Evolutionary conservation across 2,329 filamentous ascomycete genomes (phyloP).

Genomic region (Lomentospora prolificans): DNA sequence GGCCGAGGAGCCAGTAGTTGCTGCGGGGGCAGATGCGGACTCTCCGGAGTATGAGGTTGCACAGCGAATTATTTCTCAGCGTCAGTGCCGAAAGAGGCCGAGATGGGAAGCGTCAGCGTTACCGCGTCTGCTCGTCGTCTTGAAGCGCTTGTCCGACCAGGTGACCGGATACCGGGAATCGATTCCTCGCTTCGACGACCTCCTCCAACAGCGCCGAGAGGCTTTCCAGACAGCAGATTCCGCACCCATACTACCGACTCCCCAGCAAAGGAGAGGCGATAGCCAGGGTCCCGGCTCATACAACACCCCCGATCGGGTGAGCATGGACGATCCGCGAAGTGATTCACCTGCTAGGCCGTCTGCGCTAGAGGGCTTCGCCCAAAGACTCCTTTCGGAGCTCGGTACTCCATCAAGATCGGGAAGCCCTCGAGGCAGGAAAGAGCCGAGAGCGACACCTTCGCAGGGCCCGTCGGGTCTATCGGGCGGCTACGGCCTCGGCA

Average conservation of each 20-base stretch:
- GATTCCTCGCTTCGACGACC: conserved; percentile 62
- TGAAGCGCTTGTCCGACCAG: conserved; percentile 53
- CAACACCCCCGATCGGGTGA: neutral
- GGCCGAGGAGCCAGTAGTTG: conserved; percentile 17
- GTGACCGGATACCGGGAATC: conserved; percentile 51
- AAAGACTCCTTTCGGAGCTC: conserved; percentile 51
- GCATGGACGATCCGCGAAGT: conserved; percentile 11
- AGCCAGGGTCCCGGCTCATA: conserved; percentile 34
- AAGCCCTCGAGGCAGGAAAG: conserved; percentile 41
- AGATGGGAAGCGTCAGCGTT: conserved; percentile 40
- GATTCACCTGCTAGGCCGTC: conserved; percentile 43
- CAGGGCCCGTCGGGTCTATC: conserved; percentile 11
- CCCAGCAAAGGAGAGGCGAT: conserved; percentile 19
- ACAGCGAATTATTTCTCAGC: conserved; percentile 15
- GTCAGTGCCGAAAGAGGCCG: conserved; percentile 39
- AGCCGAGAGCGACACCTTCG: conserved; percentile 16
- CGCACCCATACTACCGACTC: conserved; percentile 14
- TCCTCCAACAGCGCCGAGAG: conserved; percentile 55
- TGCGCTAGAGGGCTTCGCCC: conserved; percentile 50
- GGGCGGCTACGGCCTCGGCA: conserved; percentile 19
- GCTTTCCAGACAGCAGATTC: conserved; percentile 51
- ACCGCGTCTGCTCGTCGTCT: conserved; percentile 43
- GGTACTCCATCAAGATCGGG: conserved; percentile 40
- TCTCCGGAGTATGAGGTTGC: conserved; percentile 23
- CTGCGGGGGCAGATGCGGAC: conserved; percentile 14